Evolutionary conservation across 306 rosid genomes (phyloP).

Genomic region (Comarum palustre): DNA sequence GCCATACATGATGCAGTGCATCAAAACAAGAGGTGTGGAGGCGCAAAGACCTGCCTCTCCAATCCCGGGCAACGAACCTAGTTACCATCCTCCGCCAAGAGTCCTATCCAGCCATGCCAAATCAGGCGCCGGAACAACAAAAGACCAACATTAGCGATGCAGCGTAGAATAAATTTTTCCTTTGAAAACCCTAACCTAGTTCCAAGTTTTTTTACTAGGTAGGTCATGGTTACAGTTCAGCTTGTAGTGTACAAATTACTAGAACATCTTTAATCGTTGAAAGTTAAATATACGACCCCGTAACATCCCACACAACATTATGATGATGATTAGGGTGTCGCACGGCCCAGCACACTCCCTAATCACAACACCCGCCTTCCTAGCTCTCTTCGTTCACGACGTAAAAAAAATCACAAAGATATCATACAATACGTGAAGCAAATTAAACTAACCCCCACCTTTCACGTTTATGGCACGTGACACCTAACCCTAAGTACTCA

Average conservation of each 20-base stretch:
- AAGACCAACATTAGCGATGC: too few species aligned
- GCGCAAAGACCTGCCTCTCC: too few species aligned
- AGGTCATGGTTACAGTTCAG: too few species aligned
- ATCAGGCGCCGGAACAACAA: too few species aligned
- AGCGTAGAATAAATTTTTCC: too few species aligned
- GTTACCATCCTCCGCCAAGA: too few species aligned
- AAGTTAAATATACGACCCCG: not conserved
- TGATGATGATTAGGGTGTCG: not conserved
- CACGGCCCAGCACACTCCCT: not conserved
- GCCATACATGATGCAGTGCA: too few species aligned
- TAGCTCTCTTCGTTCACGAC: not conserved
- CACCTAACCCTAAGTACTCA: constrained; percentile 8
- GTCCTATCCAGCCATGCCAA: too few species aligned
- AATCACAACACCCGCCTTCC: not conserved
- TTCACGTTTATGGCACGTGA: constrained; percentile 66
- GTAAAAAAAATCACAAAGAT: not conserved
- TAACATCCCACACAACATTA: not conserved
- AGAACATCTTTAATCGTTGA: not conserved
- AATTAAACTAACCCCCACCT: constrained; percentile 27
- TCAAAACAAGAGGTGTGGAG: too few species aligned
- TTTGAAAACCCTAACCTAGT: too few species aligned
- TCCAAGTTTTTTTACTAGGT: too few species aligned
- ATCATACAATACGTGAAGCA: not conserved
- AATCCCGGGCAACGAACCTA: too few species aligned
- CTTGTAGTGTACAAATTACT: not conserved